Percentiles rank a stretch among this genome's conserved stretches.
phyloP scores from a whole-genome alignment of 331 rosid species.

The Rosa hybrid region DNA sequence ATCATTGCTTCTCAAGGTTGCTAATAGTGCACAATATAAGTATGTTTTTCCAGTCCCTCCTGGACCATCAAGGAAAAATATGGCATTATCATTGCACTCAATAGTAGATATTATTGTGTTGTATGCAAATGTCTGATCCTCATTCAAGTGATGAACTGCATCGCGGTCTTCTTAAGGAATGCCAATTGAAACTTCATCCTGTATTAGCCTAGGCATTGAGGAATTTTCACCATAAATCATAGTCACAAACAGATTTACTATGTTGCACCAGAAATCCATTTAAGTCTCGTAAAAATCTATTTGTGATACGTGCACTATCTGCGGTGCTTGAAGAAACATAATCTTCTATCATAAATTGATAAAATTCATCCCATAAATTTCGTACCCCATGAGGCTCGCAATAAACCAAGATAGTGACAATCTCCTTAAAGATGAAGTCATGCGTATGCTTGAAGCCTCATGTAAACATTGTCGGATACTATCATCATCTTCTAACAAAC shows the following conservation, averaged over 20 bases:
- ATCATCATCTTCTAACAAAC: too few relatives aligned
- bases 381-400: not conserved
- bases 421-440: not conserved
- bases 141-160: not conserved
- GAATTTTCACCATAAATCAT: not conserved
- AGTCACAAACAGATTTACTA: not conserved
- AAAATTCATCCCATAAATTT: constrained; percentile 7
- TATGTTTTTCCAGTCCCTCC: not conserved
- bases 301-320: too few relatives aligned
- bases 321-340: not conserved
- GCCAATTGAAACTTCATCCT: not conserved
- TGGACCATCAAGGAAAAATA: constrained; percentile 6
- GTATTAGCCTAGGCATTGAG: not conserved
- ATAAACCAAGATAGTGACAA: not conserved
- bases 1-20: not conserved
- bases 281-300: not conserved
- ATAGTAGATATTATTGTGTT: not conserved
- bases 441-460: not conserved
- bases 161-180: not conserved
- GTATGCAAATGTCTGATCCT: not conserved
- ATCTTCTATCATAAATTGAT: not conserved
- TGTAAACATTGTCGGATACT: not conserved
- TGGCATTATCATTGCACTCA: not conserved
- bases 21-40: not conserved
- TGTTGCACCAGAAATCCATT: not conserved